Conservation (phyloP, 768 basidiomycete genomes). For the Psilocybe subaeruginosa region DNA sequence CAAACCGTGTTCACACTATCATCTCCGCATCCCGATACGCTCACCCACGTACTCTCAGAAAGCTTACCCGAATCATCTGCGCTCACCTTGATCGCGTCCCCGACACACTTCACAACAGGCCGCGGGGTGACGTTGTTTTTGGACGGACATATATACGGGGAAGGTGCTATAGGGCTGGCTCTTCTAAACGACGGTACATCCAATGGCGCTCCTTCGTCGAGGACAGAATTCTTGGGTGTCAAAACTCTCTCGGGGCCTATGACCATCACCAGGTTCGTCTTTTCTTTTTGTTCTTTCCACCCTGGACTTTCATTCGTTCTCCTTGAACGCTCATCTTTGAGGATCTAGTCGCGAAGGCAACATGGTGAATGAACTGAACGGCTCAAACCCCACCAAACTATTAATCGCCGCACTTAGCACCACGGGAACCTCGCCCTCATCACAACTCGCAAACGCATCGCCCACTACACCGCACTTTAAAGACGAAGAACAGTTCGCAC, state of each 20-base stretch:
- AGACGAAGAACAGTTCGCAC: conserved; percentile 59
- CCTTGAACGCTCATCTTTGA: no score
- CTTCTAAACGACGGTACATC: conserved; percentile 24
- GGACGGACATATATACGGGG: conserved; percentile 53
- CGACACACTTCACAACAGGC: conserved; percentile 82
- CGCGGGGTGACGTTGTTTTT: conserved; percentile 71
- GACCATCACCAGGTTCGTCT: conserved; percentile 55
- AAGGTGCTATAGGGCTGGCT: conserved; percentile 75
- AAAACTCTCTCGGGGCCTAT: conserved; percentile 47
- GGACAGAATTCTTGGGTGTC: conserved; percentile 42
- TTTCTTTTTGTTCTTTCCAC: not conserved
- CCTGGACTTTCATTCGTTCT: no score
- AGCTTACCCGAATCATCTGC: conserved; percentile 38
- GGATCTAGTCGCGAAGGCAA: conserved; percentile 68
- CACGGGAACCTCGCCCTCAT: conserved; percentile 24
- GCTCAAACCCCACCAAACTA: conserved; percentile 60
- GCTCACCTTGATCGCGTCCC: conserved; percentile 71
- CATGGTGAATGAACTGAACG: conserved; percentile 61
- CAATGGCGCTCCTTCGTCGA: conserved; percentile 10
- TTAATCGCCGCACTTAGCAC: conserved; percentile 57
- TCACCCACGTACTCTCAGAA: conserved; percentile 37
- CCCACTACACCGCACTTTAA: conserved; percentile 33
- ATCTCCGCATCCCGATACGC: conserved; percentile 21
- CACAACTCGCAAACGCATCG: not conserved
- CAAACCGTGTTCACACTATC: conserved; percentile 33